These are phyloP conservation scores for Rhodotorula sp. DNA, from an alignment of 1,284 basidiomycete genomes.

Conservation along the genomic window DNA sequence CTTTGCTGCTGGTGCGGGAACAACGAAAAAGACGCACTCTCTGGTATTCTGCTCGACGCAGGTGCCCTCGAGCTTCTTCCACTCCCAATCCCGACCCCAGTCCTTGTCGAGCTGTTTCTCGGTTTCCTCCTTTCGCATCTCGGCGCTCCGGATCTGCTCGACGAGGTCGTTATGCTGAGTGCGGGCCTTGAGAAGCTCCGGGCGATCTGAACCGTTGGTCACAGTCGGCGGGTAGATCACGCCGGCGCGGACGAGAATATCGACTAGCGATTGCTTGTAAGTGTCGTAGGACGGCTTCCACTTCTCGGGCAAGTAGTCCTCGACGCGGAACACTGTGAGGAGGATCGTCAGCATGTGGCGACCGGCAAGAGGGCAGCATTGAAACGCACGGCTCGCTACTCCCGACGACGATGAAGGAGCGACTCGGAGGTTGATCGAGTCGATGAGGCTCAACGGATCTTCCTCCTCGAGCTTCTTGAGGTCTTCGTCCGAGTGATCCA, in stretches of 20 bases:
- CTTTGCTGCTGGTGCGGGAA: neutral
- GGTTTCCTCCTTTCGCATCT: conserved; percentile 55
- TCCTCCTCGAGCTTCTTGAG: conserved; percentile 65
- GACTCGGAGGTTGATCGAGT: conserved; percentile 32
- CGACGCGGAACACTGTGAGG: conserved; percentile 69
- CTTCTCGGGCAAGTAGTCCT: conserved; percentile 82
- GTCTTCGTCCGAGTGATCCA: conserved; percentile 54
- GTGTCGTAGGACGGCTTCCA: conserved; percentile 72
- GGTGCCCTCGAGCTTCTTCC: conserved; percentile 84
- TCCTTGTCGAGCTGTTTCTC: conserved; percentile 59
- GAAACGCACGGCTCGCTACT: conserved; percentile 28
- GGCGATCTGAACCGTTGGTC: conserved; percentile 24
- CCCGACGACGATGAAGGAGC: conserved; percentile 15
- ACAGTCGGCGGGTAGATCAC: conserved; percentile 51
- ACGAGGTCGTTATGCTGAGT: conserved; percentile 55
- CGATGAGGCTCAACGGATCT: conserved; percentile 65
- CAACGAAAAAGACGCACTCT: conserved; percentile 63
- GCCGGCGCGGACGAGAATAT: conserved; percentile 67
- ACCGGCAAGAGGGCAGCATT: too few species aligned
- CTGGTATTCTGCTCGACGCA: conserved; percentile 81
- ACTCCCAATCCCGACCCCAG: conserved; percentile 83
- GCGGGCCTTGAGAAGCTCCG: conserved; percentile 52
- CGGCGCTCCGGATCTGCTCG: conserved; percentile 58
- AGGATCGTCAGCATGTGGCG: neutral
- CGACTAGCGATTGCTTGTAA: conserved; percentile 63